Conservation (phyloP, 2,329 filamentous ascomycete species). For the Penicillium sp. region DNA sequence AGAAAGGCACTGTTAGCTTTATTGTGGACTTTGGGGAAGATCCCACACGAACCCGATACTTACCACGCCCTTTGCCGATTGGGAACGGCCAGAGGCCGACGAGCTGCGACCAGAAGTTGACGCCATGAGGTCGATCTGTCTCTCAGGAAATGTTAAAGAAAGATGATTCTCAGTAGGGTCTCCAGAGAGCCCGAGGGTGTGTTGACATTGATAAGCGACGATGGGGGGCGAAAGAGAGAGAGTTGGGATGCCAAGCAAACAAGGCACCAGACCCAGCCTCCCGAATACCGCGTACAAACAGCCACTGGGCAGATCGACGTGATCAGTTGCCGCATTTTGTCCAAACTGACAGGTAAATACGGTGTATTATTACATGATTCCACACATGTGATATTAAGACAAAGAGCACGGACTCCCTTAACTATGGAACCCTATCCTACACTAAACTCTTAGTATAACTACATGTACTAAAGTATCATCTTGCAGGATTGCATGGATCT, state of each 20-base stretch:
- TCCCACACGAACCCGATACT: conserved; percentile 36
- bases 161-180: not conserved
- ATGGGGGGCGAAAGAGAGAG: conserved; percentile 1
- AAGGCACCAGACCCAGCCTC: conserved; percentile 12
- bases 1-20: not conserved
- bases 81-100: conserved; percentile 64
- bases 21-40: not conserved
- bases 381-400: not conserved
- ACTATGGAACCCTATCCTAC: not conserved
- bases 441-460: not conserved
- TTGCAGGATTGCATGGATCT: not conserved
- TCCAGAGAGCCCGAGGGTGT: not conserved
- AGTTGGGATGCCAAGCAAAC: conserved; percentile 13
- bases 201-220: conserved; percentile 6
- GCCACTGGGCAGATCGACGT: not conserved
- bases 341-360: not conserved
- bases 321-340: not conserved
- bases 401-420: not conserved
- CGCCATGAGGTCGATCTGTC: conserved; percentile 55
- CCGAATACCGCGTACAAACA: not conserved
- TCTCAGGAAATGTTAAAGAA: conserved; percentile 58
- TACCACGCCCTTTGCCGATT: conserved; percentile 57
- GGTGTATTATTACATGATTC: not conserved
- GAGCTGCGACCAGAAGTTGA: conserved; percentile 65
- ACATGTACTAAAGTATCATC: not conserved